Conservation (phyloP, 2,329 filamentous ascomycete genomes). For the Ambrosiella beaveri region DNA sequence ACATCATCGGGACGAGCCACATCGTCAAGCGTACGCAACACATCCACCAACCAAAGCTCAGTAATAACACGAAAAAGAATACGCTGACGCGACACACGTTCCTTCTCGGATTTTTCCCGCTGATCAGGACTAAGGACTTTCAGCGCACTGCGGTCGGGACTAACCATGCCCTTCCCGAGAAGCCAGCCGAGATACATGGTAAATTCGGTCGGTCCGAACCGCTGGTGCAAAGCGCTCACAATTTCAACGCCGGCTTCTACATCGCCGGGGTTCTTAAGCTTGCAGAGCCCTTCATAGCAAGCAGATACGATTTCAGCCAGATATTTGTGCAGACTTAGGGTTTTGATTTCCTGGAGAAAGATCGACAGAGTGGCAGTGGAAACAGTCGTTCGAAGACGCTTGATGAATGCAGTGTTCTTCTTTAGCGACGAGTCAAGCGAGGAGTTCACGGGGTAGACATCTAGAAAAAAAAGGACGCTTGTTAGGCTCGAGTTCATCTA, state of each 20-base stretch:
- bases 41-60: slow-evolving; percentile 86
- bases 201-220: slow-evolving; percentile 80
- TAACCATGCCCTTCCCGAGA: slow-evolving; percentile 75
- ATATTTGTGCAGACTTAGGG: slow-evolving; percentile 86
- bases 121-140: slow-evolving; percentile 66
- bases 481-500: not conserved
- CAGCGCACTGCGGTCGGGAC: slow-evolving; percentile 67
- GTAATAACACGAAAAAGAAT: slow-evolving; percentile 78
- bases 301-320: slow-evolving; percentile 92
- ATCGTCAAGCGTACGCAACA: slow-evolving; percentile 63
- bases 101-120: slow-evolving; percentile 89
- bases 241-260: slow-evolving; percentile 85
- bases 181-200: slow-evolving; percentile 86
- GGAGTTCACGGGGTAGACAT: slow-evolving; percentile 58
- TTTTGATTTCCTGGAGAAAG: slow-evolving; percentile 78
- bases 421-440: slow-evolving; percentile 89
- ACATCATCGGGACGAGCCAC: slow-evolving; percentile 44
- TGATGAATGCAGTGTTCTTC: slow-evolving; percentile 97
- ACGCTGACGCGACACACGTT: slow-evolving; percentile 71
- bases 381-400: slow-evolving; percentile 79
- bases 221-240: slow-evolving; percentile 84
- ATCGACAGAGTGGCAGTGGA: slow-evolving; percentile 62
- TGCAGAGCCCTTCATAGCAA: slow-evolving; percentile 85
- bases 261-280: slow-evolving; percentile 79
- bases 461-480: slow-evolving; percentile 26